phyloP scores from a whole-genome alignment of 148 eudicot genomes.

The Rhododendron vialii region DNA sequence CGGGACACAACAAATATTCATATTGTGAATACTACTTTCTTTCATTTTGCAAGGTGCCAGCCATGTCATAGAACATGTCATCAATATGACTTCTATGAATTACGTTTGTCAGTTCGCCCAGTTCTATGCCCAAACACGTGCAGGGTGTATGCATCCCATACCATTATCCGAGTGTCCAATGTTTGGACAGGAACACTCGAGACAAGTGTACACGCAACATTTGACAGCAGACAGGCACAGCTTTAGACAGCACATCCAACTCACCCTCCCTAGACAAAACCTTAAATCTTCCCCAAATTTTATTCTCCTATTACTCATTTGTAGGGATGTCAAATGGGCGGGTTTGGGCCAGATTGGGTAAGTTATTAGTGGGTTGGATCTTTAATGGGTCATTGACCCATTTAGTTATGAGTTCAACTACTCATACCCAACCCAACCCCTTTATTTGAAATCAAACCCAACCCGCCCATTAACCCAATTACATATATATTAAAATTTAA shows the following conservation, averaged over 20 bases:
- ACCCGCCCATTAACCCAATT: too few species aligned
- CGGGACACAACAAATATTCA: neutral
- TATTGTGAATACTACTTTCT: neutral
- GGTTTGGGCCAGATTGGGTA: too few species aligned
- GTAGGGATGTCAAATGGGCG: too few species aligned
- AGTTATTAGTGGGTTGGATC: too few species aligned
- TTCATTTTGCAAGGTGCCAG: neutral
- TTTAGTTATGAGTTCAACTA: too few species aligned
- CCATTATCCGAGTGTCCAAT: neutral
- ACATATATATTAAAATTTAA: too few species aligned
- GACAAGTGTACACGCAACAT: neutral
- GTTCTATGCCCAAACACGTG: neutral
- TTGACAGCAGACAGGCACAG: neutral
- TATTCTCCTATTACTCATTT: neutral
- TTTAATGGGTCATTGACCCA: too few species aligned
- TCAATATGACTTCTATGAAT: neutral
- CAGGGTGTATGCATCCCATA: neutral
- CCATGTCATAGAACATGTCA: neutral
- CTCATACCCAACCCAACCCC: too few species aligned
- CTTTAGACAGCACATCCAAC: neutral
- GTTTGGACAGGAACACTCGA: neutral
- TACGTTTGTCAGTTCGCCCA: neutral
- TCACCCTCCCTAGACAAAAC: neutral
- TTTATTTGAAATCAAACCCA: too few species aligned
- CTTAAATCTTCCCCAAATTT: neutral